These are phyloP conservation scores for Podaxis pistillaris DNA, from an alignment of 768 basidiomycete species.

Conservation along the genomic window DNA sequence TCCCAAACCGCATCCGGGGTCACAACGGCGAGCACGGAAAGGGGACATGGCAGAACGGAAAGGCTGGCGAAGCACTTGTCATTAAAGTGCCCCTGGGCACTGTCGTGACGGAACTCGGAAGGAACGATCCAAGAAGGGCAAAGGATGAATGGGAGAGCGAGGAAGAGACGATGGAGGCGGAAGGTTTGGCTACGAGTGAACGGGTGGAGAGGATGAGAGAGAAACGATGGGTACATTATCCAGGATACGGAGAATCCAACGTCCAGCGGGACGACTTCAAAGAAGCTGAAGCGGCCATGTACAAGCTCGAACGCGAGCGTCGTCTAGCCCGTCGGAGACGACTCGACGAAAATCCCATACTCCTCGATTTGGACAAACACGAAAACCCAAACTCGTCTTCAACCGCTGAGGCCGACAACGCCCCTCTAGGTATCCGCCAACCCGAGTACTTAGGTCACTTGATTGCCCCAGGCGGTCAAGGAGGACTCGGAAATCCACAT, in stretches of 20 bases:
- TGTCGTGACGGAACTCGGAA: conserved; percentile 73
- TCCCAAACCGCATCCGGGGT: conserved; percentile 68
- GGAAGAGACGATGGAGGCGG: conserved; percentile 47
- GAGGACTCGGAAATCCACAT: conserved; percentile 88
- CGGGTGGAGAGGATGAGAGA: conserved; percentile 60
- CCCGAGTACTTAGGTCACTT: conserved; percentile 58
- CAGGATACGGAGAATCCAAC: conserved; percentile 61
- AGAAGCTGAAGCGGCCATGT: conserved; percentile 63
- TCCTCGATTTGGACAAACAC: conserved; percentile 62
- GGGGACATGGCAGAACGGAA: conserved; percentile 88
- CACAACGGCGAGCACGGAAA: conserved; percentile 69
- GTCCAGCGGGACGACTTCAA: conserved; percentile 62
- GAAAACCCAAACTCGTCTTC: conserved; percentile 33
- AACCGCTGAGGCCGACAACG: conserved; percentile 33
- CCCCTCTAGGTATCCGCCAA: conserved; percentile 61
- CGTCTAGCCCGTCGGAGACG: conserved; percentile 45
- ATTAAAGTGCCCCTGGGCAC: conserved; percentile 90
- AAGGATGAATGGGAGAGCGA: conserved; percentile 76
- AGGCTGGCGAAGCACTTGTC: conserved; percentile 65
- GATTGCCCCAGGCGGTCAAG: conserved; percentile 72
- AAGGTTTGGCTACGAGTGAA: conserved; percentile 43
- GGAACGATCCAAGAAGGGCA: conserved; percentile 61
- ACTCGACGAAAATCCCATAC: conserved; percentile 40
- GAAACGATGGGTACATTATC: conserved; percentile 80
- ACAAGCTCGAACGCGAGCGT: conserved; percentile 60